Conservation (phyloP, 306 rosid species). For the Mimosa pudica region DNA sequence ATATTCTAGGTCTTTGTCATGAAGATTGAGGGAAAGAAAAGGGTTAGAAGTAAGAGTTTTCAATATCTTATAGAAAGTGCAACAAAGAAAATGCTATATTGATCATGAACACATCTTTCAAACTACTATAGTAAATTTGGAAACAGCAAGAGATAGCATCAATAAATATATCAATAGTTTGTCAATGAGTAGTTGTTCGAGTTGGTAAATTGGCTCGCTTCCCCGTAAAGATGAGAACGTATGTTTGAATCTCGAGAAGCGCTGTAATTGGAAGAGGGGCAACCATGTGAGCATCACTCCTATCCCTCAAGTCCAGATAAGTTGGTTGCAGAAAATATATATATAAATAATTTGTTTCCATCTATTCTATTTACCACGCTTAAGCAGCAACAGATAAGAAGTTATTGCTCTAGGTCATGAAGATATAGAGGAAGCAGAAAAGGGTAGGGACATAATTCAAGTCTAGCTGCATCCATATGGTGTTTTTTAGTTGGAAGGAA, state of each 20-base stretch:
- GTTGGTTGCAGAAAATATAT: too few relatives aligned
- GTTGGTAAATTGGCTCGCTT: too few relatives aligned
- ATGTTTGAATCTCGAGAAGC: too few relatives aligned
- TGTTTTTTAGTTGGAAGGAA: neutral
- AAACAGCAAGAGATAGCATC: neutral
- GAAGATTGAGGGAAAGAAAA: neutral
- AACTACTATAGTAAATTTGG: neutral
- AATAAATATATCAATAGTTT: neutral
- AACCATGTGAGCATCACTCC: too few relatives aligned
- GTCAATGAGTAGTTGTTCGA: too few relatives aligned
- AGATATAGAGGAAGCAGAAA: neutral
- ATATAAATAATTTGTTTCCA: too few relatives aligned
- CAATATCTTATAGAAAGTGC: neutral
- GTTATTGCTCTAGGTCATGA: neutral
- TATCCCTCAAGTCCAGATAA: too few relatives aligned
- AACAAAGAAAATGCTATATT: neutral
- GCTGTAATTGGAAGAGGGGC: too few relatives aligned
- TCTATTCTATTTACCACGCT: neutral
- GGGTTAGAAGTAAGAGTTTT: neutral
- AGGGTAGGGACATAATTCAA: neutral
- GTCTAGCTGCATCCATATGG: neutral
- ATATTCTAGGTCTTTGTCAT: neutral
- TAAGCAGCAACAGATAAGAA: neutral
- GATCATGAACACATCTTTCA: constrained; percentile 2
- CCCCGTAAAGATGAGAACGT: too few relatives aligned